phyloP scores from a whole-genome alignment of 2,329 filamentous ascomycete species.

The Ustulina deusta region DNA sequence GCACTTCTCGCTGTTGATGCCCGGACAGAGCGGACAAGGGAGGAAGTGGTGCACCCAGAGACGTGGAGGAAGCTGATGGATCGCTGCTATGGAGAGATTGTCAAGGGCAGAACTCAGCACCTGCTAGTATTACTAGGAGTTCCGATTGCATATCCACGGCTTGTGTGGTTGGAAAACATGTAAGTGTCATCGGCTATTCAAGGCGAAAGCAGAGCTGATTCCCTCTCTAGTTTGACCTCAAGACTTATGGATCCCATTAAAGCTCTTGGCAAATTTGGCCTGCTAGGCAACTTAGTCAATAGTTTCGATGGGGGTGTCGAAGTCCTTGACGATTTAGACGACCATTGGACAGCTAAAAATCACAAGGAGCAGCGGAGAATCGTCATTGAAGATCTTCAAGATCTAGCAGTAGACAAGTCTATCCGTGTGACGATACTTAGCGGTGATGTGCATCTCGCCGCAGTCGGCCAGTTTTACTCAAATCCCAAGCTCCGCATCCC shows the following conservation, averaged over 20 bases:
- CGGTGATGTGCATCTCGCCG: slow-evolving; percentile 93
- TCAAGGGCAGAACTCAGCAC: slow-evolving; percentile 88
- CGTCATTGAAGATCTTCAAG: slow-evolving; percentile 90
- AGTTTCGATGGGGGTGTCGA: slow-evolving; percentile 93
- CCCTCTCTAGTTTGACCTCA: slow-evolving; percentile 76
- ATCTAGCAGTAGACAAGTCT: slow-evolving; percentile 91
- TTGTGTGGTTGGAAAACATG: slow-evolving; percentile 79
- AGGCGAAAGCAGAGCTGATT: slow-evolving; percentile 48
- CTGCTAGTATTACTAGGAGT: slow-evolving; percentile 88
- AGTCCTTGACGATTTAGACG: slow-evolving; percentile 90
- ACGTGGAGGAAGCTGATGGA: slow-evolving; percentile 91
- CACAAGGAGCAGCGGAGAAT: slow-evolving; percentile 91
- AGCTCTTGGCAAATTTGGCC: slow-evolving; percentile 82
- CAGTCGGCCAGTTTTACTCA: slow-evolving; percentile 94
- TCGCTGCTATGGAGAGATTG: slow-evolving; percentile 83
- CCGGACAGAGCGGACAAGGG: slow-evolving; percentile 87
- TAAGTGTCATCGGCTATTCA: slow-evolving; percentile 54
- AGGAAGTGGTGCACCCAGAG: slow-evolving; percentile 82
- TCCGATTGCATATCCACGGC: slow-evolving; percentile 82
- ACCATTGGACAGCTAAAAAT: slow-evolving; percentile 97
- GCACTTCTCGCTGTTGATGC: slow-evolving; percentile 90
- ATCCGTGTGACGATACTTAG: slow-evolving; percentile 91
- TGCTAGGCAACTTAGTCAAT: slow-evolving; percentile 85
- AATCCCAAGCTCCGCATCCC: slow-evolving; percentile 82
- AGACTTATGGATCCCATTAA: slow-evolving; percentile 89